Evolutionary conservation across 169 alveolate genomes (phyloP), one percentile per base, ranked within the genome.

Genomic region (Plasmodium knowlesi): DNA sequence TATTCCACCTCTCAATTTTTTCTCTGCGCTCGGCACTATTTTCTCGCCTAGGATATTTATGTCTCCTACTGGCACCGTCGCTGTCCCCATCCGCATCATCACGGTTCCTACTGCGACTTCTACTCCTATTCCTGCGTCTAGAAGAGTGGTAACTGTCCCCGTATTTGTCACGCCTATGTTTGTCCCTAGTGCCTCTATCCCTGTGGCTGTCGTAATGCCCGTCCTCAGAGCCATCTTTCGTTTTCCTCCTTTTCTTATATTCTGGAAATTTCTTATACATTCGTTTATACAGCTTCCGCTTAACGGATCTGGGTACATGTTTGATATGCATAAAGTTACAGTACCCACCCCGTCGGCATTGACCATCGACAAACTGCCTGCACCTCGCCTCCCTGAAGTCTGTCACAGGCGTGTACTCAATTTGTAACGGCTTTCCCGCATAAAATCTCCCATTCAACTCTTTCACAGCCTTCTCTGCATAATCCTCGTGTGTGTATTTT

Each of bases 271-370:
- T 99, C 46, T 98, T 98, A 96, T 99, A 99, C 99, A 99, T 99
- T 96, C 99, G 97, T 34, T 96, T 97, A 93, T 97, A 97, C 22
- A 99, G 96, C 71, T 98, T 97, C 84, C 98, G 97, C 96, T 97
- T 97, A 86, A 98, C 96, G 41, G 98, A 97, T 50, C 99, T 97
- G 37, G 99, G 99, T 1, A 99, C 99, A 83, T 99, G 99, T 94
- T 99, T 99, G 80, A 98, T 97, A 95, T 99, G 99, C 99, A 99
- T 98, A 96, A 99, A 99, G 94, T 99, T 99, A 92, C 99, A 99
- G 95, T 98, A 99, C 32, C 99, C 99, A 16, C 99, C 99, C 78
- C 99, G 97, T 50, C 99, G 98, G 96, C 99, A 99, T 57, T 97
- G 98, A 3, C 99, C 99, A 82, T 99, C 99, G 41, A 98, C 99